Percentiles rank a stretch among this genome's conserved stretches.
These are phyloP conservation scores for Suhomyces bokatorum DNA, from an alignment of 1,139 yeast species.

Conservation along the genomic window DNA sequence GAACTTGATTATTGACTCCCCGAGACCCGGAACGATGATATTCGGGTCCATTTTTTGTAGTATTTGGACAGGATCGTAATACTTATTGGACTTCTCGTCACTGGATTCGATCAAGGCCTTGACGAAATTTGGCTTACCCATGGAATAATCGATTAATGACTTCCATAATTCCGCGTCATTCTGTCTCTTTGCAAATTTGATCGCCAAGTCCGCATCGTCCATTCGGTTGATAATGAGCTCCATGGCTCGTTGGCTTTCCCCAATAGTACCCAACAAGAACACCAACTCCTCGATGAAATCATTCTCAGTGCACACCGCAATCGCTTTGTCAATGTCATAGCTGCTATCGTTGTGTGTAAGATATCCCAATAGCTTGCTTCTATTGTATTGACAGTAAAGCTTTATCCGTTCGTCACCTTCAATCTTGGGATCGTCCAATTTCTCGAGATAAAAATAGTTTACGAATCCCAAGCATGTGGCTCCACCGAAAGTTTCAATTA, in stretches of 20 bases:
- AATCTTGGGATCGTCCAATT: slow-evolving; percentile 20
- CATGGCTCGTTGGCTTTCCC: slow-evolving; percentile 76
- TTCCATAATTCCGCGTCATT: slow-evolving; percentile 81
- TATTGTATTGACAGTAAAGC: slow-evolving; percentile 63
- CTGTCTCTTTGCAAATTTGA: slow-evolving; percentile 72
- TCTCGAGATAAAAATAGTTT: slow-evolving; percentile 61
- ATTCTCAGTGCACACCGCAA: slow-evolving; percentile 57
- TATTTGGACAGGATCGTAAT: slow-evolving; percentile 68
- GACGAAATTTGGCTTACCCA: slow-evolving; percentile 71
- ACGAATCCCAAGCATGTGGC: slow-evolving; percentile 46
- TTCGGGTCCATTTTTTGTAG: slow-evolving; percentile 63
- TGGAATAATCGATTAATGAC: slow-evolving; percentile 67
- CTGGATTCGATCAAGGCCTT: slow-evolving; percentile 70
- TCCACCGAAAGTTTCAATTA: slow-evolving; percentile 48
- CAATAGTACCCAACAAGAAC: slow-evolving; percentile 77
- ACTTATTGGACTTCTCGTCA: slow-evolving; percentile 50
- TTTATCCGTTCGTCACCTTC: slow-evolving; percentile 63
- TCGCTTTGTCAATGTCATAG: slow-evolving; percentile 72
- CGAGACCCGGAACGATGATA: slow-evolving; percentile 65
- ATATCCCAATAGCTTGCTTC: slow-evolving; percentile 54
- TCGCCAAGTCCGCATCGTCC: slow-evolving; percentile 78
- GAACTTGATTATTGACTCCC: slow-evolving; percentile 60
- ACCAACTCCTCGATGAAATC: slow-evolving; percentile 69
- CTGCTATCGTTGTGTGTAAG: slow-evolving; percentile 8
- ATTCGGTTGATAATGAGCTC: slow-evolving; percentile 72